Percentiles rank a stretch among this genome's conserved stretches.
phyloP scores from a whole-genome alignment of 352 stramenopile species.

The Globisporangium nodosum region DNA sequence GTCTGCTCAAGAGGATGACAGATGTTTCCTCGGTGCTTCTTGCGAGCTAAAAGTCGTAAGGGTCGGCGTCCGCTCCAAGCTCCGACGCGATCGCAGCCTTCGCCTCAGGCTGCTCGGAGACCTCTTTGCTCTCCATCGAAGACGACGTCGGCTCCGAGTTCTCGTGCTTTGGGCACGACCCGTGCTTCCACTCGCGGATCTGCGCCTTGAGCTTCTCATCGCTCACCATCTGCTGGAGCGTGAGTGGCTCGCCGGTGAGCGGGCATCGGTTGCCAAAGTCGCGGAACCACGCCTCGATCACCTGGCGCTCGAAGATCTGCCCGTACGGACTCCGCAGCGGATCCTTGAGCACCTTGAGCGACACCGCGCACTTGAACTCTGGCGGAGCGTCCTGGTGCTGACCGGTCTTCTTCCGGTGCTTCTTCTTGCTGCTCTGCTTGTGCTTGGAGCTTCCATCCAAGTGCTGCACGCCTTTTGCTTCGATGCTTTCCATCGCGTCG shows the following conservation, averaged over 20 bases:
- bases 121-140: not conserved
- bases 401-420: constrained; percentile 32
- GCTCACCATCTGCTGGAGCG: constrained; percentile 33
- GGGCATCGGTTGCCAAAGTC: constrained; percentile 82
- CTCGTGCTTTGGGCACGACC: not conserved
- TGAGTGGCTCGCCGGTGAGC: constrained; percentile 64
- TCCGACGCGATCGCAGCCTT: not conserved
- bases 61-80: not conserved
- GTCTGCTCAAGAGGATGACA: too few species aligned
- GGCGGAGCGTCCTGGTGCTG: constrained; percentile 22
- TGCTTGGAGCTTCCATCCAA: constrained; percentile 8
- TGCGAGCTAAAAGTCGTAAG: not conserved
- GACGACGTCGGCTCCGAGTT: not conserved
- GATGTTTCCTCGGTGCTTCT: too few species aligned
- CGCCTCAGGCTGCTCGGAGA: not conserved
- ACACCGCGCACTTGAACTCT: constrained; percentile 75
- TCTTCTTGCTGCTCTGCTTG: constrained; percentile 33
- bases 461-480: not conserved
- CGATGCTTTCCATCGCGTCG: constrained; percentile 8
- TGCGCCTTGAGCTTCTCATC: constrained; percentile 51
- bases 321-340: constrained; percentile 67
- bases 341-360: constrained; percentile 61
- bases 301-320: constrained; percentile 70
- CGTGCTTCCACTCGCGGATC: constrained; percentile 67
- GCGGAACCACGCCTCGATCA: constrained; percentile 77